A percentile compares a stretch with the other conserved stretches of the same genome.
phyloP scores from a whole-genome alignment of 2,329 filamentous ascomycete species.

The Aspergillus persii region DNA sequence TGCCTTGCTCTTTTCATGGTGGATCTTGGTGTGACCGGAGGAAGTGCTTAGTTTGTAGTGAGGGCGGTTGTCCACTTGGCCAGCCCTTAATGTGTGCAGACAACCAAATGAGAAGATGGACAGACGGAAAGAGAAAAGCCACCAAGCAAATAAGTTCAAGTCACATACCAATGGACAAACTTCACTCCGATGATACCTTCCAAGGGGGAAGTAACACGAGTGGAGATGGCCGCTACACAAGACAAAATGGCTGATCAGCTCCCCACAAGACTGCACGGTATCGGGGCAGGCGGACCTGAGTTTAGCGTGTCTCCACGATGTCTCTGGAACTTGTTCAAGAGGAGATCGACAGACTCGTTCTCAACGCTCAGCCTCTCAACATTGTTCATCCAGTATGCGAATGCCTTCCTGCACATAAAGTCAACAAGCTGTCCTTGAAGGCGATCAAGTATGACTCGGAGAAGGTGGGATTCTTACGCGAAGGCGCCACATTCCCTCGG shows the following conservation, averaged over 20 bases:
- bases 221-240: constrained; percentile 32
- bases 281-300: constrained; percentile 25
- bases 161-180: constrained; percentile 35
- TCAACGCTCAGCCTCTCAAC: constrained; percentile 34
- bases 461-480: constrained; percentile 18
- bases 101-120: neutral
- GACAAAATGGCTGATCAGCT: neutral
- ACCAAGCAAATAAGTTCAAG: neutral
- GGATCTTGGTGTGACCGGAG: constrained; percentile 29
- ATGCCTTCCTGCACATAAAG: constrained; percentile 31
- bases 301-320: constrained; percentile 42
- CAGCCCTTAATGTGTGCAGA: constrained; percentile 26
- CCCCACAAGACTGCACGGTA: neutral
- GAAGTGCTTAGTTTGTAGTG: constrained; percentile 32
- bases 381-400: constrained; percentile 43
- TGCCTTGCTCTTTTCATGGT: constrained; percentile 22
- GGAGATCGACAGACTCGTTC: constrained; percentile 32
- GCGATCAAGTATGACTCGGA: neutral
- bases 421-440: neutral
- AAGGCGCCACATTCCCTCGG: constrained; percentile 41
- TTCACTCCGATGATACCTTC: constrained; percentile 42
- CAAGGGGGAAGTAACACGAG: constrained; percentile 34
- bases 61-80: constrained; percentile 35
- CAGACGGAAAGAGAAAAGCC: neutral
- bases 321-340: constrained; percentile 38